Evolutionary conservation across 768 basidiomycete species (phyloP).

Genomic region (Pleurotus platypus): DNA sequence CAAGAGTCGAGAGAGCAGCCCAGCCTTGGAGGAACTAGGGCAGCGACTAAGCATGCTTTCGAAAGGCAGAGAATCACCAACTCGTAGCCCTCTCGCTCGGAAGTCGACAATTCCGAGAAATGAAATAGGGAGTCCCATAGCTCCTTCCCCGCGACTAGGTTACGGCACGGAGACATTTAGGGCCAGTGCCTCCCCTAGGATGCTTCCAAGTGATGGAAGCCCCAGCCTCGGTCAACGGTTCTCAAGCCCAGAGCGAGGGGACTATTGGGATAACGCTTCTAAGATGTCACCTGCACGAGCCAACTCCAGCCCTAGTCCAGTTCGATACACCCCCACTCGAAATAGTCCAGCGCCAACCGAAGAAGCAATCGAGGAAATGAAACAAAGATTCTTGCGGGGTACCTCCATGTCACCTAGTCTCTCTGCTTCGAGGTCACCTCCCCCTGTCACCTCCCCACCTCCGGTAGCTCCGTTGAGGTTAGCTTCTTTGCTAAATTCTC

Average conservation of each 20-base stretch:
- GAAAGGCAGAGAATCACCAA: slow-evolving; percentile 7
- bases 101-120: background rate
- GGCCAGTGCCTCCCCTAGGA: background rate
- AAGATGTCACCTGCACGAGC: slow-evolving; percentile 13
- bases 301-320: slow-evolving; percentile 19
- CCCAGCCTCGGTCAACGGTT: slow-evolving; percentile 19
- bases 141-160: background rate
- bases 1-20: slow-evolving; percentile 52
- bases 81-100: slow-evolving; percentile 9
- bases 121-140: background rate
- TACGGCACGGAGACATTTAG: background rate
- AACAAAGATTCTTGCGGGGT: slow-evolving; percentile 44
- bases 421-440: slow-evolving; percentile 15
- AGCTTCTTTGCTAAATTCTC: background rate
- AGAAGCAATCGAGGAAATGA: slow-evolving; percentile 63
- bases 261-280: slow-evolving; percentile 8
- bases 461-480: background rate
- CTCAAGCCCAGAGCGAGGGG: slow-evolving; percentile 18
- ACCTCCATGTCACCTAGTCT: slow-evolving; percentile 22
- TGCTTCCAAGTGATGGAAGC: slow-evolving; percentile 11
- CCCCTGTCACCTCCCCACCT: slow-evolving; percentile 3
- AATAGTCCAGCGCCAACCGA: slow-evolving; percentile 32
- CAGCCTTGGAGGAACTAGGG: slow-evolving; percentile 47
- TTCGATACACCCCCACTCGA: slow-evolving; percentile 19
- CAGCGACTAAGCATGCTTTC: slow-evolving; percentile 36